phyloP scores from a whole-genome alignment of 164 flowering plant species.

The Berberis thunbergii region DNA sequence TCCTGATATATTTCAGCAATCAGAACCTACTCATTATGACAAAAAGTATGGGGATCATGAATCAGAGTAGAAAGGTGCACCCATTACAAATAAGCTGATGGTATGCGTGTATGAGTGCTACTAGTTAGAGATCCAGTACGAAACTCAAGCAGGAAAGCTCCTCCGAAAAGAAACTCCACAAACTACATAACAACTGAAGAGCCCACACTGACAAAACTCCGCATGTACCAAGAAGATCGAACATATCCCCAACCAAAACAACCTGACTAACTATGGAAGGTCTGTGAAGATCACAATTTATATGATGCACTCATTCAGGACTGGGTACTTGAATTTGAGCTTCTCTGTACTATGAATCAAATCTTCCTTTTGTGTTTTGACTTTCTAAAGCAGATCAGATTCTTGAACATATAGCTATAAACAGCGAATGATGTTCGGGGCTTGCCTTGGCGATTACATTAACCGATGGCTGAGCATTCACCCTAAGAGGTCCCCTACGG shows the following conservation, averaged over 20 bases:
- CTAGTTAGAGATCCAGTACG: too few relatives aligned
- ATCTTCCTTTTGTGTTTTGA: slow-evolving; percentile 17
- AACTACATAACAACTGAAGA: neutral
- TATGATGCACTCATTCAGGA: slow-evolving; percentile 20
- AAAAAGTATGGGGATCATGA: too few relatives aligned
- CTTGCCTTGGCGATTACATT: slow-evolving; percentile 86
- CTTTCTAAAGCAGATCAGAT: slow-evolving; percentile 27
- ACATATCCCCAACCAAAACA: too few relatives aligned
- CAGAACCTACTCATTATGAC: slow-evolving; percentile 3
- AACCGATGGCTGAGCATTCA: slow-evolving; percentile 61
- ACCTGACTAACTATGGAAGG: too few relatives aligned
- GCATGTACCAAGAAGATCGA: neutral
- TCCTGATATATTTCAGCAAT: slow-evolving; percentile 17
- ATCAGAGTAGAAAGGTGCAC: too few relatives aligned
- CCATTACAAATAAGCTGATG: too few relatives aligned
- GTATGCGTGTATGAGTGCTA: too few relatives aligned
- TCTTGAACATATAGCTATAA: slow-evolving; percentile 41
- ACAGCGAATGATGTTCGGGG: slow-evolving; percentile 48
- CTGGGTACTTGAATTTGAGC: slow-evolving; percentile 27
- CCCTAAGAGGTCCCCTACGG: slow-evolving; percentile 50
- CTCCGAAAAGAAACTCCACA: too few relatives aligned
- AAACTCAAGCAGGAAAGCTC: too few relatives aligned
- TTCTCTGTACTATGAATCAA: slow-evolving; percentile 31
- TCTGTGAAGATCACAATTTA: slow-evolving; percentile 15
- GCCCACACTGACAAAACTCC: slow-evolving; percentile 11